Evolutionary conservation across 192 early-diverging fungal species (phyloP), one percentile per base, ranked within the genome.

Genomic region (Jimgerdemannia lactiflua): DNA sequence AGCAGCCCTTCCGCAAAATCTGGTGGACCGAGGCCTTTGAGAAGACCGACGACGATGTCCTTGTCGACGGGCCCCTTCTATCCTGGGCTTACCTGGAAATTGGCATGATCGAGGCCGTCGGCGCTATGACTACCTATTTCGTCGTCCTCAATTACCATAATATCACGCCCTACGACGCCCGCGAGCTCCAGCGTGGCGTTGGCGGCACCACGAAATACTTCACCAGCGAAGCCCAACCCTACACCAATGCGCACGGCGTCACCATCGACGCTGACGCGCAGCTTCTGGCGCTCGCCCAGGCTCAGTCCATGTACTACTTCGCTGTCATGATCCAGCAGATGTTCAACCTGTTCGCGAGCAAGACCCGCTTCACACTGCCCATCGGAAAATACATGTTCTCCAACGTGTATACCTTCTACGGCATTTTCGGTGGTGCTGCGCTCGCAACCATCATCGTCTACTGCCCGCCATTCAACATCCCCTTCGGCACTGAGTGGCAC

Each of bases 341-440:
- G 73, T 97, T 96, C 88, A 99, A 99, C 86, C 77, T 96, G 87
- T 98, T 99, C 80, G 93, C 93, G 19, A 94, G 92, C 86, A 99
- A 98, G 88, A 90, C 92, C 64, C 79, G 92, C 14, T 85, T 92
- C 70, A 82, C 86, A 4, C 74, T 95, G 72, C 95, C 95, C 19
- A 91, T 96, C 77, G 93, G 94, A 8, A 81, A 75, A 74, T 92
- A 92, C 80, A 93, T 95, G 87, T 93, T 96, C 83, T 80, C 87
- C 43, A 99, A 99, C 88, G 75, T 74, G 20, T 78, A 81, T 19
- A 91, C 86, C 17, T 97, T 94, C 79, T 63, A 86, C 76, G 91
- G 93, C 67, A 84, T 96, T 43, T n/a, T 89, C 67, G 82, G 80
- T 42, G 97, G 95, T 18, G 81, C 82, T 39, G 72, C 77, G 11